Evolutionary conservation across 306 rosid species (phyloP), one percentile per base, ranked within the genome.

Genomic region (Senna tora): DNA sequence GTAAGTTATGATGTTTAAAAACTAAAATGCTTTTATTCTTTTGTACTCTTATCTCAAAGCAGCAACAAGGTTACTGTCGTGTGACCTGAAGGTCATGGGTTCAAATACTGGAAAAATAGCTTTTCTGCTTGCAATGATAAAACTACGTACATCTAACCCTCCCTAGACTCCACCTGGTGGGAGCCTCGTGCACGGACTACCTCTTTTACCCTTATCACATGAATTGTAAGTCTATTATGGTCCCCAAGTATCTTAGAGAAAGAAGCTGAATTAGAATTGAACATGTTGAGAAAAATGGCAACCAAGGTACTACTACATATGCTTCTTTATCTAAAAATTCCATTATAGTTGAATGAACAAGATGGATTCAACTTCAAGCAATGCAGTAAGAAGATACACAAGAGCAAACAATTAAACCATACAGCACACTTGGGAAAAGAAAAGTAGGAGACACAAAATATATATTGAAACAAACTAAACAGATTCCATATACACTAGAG

Each of bases 401-500:
- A 54, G 39, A 36, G 65, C 59, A 77, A 71, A 83, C 77, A 38
- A 54, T 68, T 67, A 68, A 51, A 57, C 53, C 11, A 19, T 19
- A 70, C 72, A 64, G 14, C 71, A 78, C 63, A 67, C 41, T 45
- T 41, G 65, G 15, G 36, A 36, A 34, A 55, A 39, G 61, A 47
- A 21, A 73, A 50, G 55, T 28, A 28, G 53, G 39, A 65, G 46
- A 21, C 66, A 74, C 49, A 51, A 39, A 68, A 67, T 25, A 56
- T 46, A 65, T 17, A 56, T 46, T 62, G 39, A 39, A 73, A 76
- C 39, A 75, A 45, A 59, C 32, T 9, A 33, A 76, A 43, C 72
- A 65, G 25, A 34, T 59, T 70, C 74, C 82, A 32, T 81, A 73
- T 74, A 76, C 81, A 78, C 56, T 51, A 63, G 12, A 39, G 33